Base-by-base conservation (phyloP, 2,329 filamentous ascomycete species). In the Metarhizium anisopliae region DNA sequence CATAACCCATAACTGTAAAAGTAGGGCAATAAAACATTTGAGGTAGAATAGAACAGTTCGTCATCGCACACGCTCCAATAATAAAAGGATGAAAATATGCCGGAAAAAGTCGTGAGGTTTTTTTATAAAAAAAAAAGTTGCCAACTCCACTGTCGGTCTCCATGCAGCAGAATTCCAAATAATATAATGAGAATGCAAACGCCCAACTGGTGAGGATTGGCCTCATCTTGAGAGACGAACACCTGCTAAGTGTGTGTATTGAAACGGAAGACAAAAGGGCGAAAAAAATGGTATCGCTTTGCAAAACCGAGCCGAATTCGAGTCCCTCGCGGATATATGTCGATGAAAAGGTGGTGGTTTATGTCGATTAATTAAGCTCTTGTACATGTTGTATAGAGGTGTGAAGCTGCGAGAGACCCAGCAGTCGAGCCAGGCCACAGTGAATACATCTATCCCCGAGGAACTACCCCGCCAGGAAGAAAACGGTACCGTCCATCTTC, bases 301-400 rank as follows among this genome's bases (percentile, higher is more conserved):
- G 69, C 72, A 66, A 64, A 65, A 65, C 66, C 66, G n/a, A 6
- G 20, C 20, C 20, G 25, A 49, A 49, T 49, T 30, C 8, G 18
- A 49, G 45, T 49, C 45, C 45, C 68, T 69, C 65, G 64, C 65
- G 55, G 58, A 63, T 63, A 62, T 63, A 62, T 66, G 64, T 67
- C 59, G 67, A 56, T 58, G 54, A 56, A 58, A 64, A 64, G 62
- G 63, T 61, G 61, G 58, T 65, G 66, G 67, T 74, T 29, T 6
- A 70, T 77, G 72, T 75, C 68, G 72, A 74, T 71, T 72, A 72
- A 72, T 67, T 68, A 72, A 77, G 70, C 76, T 14, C 18, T 78
- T 77, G 66, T 77, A 78, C 74, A 77, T 65, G 67, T 66, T 29
- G 20, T 47, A 20, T 10, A 55, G 43, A 43, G 47, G 36, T 40